These are phyloP conservation scores for Saccharomycopsis crataegensis DNA, from an alignment of 1,139 yeast species.

Conservation along the genomic window DNA sequence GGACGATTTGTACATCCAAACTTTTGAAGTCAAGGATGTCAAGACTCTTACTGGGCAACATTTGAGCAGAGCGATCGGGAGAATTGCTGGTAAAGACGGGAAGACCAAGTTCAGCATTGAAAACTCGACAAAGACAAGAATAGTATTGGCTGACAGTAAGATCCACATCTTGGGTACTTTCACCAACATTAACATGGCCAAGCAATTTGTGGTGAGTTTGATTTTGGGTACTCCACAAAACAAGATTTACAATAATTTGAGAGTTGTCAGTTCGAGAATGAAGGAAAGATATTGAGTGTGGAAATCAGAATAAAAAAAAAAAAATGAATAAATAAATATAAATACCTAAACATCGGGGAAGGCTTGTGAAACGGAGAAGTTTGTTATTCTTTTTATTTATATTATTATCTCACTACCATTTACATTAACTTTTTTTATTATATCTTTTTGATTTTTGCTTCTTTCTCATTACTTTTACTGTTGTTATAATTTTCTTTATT, in stretches of 20 bases:
- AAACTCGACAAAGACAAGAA: slow-evolving; percentile 96
- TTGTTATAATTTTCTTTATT: too few relatives aligned
- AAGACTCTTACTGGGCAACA: slow-evolving; percentile 94
- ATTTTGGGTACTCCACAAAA: slow-evolving; percentile 99
- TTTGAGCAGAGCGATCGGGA: slow-evolving; percentile 95
- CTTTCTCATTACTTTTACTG: too few relatives aligned
- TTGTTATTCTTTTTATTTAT: too few relatives aligned
- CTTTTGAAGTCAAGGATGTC: slow-evolving; percentile 94
- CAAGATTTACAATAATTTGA: slow-evolving; percentile 91
- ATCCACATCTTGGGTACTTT: slow-evolving; percentile 96
- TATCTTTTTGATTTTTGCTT: too few relatives aligned
- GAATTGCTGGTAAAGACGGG: slow-evolving; percentile 99
- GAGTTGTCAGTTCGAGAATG: slow-evolving; percentile 94
- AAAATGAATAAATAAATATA: too few relatives aligned
- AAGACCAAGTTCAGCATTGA: slow-evolving; percentile 97
- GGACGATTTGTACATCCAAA: slow-evolving; percentile 93
- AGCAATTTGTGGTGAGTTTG: slow-evolving; percentile 90
- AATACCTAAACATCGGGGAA: too few relatives aligned
- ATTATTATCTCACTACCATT: too few relatives aligned
- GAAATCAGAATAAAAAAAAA: neutral
- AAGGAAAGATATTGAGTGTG: slow-evolving; percentile 74
- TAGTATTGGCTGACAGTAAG: slow-evolving; percentile 92
- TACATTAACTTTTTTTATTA: too few relatives aligned
- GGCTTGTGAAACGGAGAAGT: too few relatives aligned
- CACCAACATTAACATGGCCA: slow-evolving; percentile 93